A percentile compares a stretch with the other conserved stretches of the same genome.
Evolutionary conservation across 768 basidiomycete genomes (phyloP).

Genomic region (Cystobasidium ongulense): DNA sequence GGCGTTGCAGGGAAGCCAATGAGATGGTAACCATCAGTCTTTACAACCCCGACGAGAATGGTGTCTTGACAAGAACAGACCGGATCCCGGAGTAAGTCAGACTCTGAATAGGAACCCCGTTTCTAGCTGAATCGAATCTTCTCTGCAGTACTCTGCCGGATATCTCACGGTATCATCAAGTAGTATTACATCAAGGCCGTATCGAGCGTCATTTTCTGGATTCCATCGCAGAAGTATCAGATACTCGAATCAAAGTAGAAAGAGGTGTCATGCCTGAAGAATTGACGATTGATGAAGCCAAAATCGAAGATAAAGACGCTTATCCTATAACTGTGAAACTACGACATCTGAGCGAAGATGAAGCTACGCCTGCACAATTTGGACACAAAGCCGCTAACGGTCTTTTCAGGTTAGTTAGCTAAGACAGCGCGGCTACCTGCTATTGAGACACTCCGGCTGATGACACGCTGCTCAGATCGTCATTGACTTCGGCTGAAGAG

Average conservation of each 20-base stretch:
- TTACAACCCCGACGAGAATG: constrained; percentile 29
- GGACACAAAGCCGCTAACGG: constrained; percentile 33
- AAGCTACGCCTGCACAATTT: constrained; percentile 38
- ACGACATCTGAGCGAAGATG: constrained; percentile 39
- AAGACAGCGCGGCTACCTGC: background rate
- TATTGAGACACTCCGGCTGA: background rate
- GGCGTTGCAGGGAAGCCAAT: background rate
- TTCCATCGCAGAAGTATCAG: constrained; percentile 33
- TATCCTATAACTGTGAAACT: constrained; percentile 41
- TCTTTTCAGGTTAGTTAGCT: constrained; percentile 33
- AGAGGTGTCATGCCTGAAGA: constrained; percentile 42
- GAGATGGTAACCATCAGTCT: constrained; percentile 21
- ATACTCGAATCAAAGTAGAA: constrained; percentile 39
- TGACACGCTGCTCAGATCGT: constrained; percentile 1
- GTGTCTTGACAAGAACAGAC: constrained; percentile 12
- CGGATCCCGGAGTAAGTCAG: constrained; percentile 4
- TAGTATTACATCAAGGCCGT: constrained; percentile 32
- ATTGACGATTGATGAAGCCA: constrained; percentile 40
- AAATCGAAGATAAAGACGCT: constrained; percentile 37
- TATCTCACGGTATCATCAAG: constrained; percentile 27
- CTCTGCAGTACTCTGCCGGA: background rate
- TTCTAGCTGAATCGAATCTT: background rate
- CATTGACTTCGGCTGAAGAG: constrained; percentile 36
- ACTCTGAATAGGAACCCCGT: background rate
- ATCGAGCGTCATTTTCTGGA: constrained; percentile 36